Base-by-base conservation (phyloP, 345 rosid genomes). In the Sonneratia caseolaris region DNA sequence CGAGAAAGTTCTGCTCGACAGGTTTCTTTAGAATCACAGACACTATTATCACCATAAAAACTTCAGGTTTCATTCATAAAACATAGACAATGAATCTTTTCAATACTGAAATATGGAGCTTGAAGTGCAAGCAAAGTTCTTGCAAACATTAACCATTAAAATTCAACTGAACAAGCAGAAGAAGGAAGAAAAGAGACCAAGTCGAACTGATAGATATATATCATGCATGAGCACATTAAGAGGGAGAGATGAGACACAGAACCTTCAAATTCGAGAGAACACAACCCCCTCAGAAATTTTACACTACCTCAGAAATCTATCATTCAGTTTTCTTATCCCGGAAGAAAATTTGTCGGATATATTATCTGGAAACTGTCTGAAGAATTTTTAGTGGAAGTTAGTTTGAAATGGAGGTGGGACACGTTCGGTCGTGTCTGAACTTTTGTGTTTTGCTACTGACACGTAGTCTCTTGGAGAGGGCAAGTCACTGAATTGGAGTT, bases 361-460 rank as follows among this genome's bases (percentile, higher is more conserved):
- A 40, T 4, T 4, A 40, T 4, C 43, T 4, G 43, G 9, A 40
- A 40, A 40, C 43, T 4, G 43, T 40, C 43, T 27, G 49, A 45
- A 3, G 18, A 48, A 48, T 4, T 48, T 7, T 47, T 2, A 11
- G 51, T 9, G 51, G 16, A 47, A 14, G 16, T 3, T 10, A 7
- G 51, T 47, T 14, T 47, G 51, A 47, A 47, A 14, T 47, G 51
- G 36, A 36, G 64, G n/a, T n/a, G 3, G 9, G 35, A 24, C 64
- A 59, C 64, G 64, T 59, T 24, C 64, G 64, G 64, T 59, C 35
- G 64, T 22, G 64, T 59, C 10, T 59, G 64, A 22, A 22, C 64
- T 59, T 59, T 59, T 22, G 64, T 59, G 35, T 59, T 59, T 14
- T 59, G 64, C 64, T 8, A 0, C 14, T 59, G 64, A 59, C 64